Evolutionary conservation across 345 rosid genomes (phyloP), one percentile per base, ranked within the genome.

Genomic region (Psidium friedrichsthalianum): DNA sequence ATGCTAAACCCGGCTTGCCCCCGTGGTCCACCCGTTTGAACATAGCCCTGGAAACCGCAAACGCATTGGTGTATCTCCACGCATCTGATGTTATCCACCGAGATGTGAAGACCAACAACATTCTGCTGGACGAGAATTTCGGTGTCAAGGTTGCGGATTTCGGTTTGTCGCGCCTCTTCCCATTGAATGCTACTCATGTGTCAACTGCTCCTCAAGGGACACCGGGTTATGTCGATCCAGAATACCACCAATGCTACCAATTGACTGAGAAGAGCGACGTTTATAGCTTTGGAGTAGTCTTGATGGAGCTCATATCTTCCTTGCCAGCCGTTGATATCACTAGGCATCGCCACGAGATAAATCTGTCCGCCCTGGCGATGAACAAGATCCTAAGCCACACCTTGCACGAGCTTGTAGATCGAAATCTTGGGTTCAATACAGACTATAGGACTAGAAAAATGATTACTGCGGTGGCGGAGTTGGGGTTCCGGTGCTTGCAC

Each of bases 131-230:
- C 86, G 84, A 85, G 85, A 90, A 91, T 86, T 97, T 97, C 74
- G 56, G 74, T n/a, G 98, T 97, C 58, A 97, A 95, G 88, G 99
- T 97, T 80, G 98, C 98, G 0, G 99, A 97, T 92, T 97, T 95
- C 14, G 99, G 99, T 64, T 91, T 94, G 11, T 97, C 99, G 0
- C 94, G 98, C 21, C 93, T 95, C 57, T 97, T 95, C 64, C 99
- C 98, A 15, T 56, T n/a, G 0, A 81, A 92, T 83, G 93, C 53
- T 83, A 92, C 99, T 4, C 99, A 97, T 69, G 92, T 97, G 84
- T 97, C 98, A 0, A 97, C 99, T 6, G 94, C 95, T 61, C 99
- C 99, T 21, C 98, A 97, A 84, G 99, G 99, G 25, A 97, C 99
- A 56, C 99, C 99, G 0, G 99, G 99, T 25, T 97, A 97, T 32